These are phyloP conservation scores for Schizosaccharomyces japonicus DNA, from an alignment of 805 yeast genomes.

Conservation along the genomic window DNA sequence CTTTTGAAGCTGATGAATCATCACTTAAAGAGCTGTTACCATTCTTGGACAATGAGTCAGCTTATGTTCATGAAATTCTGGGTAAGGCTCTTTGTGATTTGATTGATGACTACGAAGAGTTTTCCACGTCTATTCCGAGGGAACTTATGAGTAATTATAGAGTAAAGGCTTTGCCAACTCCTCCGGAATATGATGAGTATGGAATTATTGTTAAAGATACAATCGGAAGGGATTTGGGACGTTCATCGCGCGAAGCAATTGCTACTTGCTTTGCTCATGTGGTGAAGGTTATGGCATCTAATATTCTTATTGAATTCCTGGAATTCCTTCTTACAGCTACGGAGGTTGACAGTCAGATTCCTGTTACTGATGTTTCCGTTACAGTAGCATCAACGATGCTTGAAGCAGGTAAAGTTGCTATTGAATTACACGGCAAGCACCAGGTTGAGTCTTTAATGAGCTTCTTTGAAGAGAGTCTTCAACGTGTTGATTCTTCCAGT, in stretches of 20 bases:
- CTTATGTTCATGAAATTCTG: not conserved
- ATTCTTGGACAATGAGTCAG: not conserved
- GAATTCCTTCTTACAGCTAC: not conserved
- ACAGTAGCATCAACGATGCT: conserved; percentile 61
- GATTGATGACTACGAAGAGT: not conserved
- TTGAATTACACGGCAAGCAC: conserved; percentile 38
- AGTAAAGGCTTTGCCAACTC: conserved; percentile 43
- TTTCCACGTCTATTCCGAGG: not conserved
- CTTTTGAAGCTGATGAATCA: conserved; percentile 22
- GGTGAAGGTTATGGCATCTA: conserved; percentile 31
- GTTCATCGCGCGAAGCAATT: not conserved
- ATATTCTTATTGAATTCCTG: conserved; percentile 37
- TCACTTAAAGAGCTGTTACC: conserved; percentile 3
- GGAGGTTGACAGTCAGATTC: not conserved
- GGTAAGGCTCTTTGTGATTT: not conserved
- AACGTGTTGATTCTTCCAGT: conserved; percentile 11
- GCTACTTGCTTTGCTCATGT: conserved; percentile 29
- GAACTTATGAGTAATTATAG: conserved; percentile 18
- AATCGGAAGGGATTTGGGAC: conserved; percentile 69
- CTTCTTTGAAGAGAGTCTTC: conserved; percentile 47
- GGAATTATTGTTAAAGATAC: conserved; percentile 57
- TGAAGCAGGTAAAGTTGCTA: conserved; percentile 63
- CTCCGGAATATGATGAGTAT: conserved; percentile 52
- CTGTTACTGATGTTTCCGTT: conserved; percentile 26
- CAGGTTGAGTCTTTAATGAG: conserved; percentile 56